phyloP scores from a whole-genome alignment of 495 filamentous ascomycete genomes.

The Sporormia fimetaria region DNA sequence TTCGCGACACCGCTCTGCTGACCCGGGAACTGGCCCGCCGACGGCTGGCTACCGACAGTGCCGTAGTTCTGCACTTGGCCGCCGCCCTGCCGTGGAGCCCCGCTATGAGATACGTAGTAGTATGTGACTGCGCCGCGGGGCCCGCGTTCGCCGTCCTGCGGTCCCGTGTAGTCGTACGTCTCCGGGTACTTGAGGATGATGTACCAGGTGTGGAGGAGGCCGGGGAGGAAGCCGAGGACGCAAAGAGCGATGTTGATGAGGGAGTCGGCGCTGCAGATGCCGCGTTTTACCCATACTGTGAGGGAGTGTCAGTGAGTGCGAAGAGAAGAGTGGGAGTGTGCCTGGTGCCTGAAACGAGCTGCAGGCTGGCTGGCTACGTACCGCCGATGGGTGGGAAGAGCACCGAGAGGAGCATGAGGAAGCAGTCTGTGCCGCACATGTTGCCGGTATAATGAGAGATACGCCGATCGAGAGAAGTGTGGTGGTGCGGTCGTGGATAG shows the following conservation, averaged over 20 bases:
- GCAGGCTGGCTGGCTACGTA: constrained; percentile 37
- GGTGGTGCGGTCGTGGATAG: neutral
- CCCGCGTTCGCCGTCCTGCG: constrained; percentile 43
- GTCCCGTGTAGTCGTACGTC: constrained; percentile 48
- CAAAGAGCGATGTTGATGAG: constrained; percentile 92
- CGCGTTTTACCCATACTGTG: constrained; percentile 88
- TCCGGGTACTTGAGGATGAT: constrained; percentile 90
- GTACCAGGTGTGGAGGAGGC: constrained; percentile 94
- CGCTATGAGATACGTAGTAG: constrained; percentile 37
- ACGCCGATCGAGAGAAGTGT: neutral
- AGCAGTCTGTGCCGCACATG: constrained; percentile 69
- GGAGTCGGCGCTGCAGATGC: constrained; percentile 85
- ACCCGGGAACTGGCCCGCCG: constrained; percentile 26
- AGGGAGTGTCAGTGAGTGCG: constrained; percentile 24
- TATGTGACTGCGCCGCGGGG: constrained; percentile 30
- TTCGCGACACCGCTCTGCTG: constrained; percentile 25
- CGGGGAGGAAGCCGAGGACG: constrained; percentile 78
- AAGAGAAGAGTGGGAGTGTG: constrained; percentile 11
- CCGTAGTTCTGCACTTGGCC: constrained; percentile 23
- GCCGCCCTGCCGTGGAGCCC: constrained; percentile 1
- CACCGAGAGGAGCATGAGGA: constrained; percentile 77
- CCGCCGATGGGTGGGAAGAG: constrained; percentile 90
- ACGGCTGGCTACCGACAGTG: constrained; percentile 25
- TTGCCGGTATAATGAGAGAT: constrained; percentile 32
- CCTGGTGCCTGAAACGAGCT: constrained; percentile 18